Percentiles rank a stretch among this genome's conserved stretches.
Conservation (phyloP, 148 eudicot species). For the Rhododendron ferrugineum region DNA sequence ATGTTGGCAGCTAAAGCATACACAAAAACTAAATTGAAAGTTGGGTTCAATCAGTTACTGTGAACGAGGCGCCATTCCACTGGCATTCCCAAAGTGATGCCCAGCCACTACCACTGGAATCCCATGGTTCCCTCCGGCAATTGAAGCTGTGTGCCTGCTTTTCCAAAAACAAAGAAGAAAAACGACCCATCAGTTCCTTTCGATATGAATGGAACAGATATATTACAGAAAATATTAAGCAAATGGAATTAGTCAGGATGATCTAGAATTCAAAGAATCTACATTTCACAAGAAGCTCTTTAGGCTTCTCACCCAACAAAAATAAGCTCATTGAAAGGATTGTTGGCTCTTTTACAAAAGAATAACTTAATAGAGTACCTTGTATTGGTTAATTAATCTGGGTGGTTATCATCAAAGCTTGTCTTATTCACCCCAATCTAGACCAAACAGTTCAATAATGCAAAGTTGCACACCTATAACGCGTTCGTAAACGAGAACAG, state of each 20-base stretch:
- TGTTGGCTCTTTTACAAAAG: background rate
- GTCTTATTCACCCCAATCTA: background rate
- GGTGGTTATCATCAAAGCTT: background rate
- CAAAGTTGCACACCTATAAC: background rate
- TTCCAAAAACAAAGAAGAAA: background rate
- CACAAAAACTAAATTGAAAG: constrained; percentile 3
- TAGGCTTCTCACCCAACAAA: background rate
- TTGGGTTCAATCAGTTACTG: constrained; percentile 53
- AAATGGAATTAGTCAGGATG: background rate
- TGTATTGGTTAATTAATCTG: background rate
- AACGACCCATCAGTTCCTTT: background rate
- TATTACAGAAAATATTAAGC: background rate
- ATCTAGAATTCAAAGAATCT: background rate
- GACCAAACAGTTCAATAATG: background rate
- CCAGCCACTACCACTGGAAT: constrained; percentile 90
- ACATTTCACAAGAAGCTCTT: background rate
- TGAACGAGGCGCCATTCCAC: constrained; percentile 99
- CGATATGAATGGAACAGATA: background rate
- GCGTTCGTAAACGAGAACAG: background rate
- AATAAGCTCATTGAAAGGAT: background rate
- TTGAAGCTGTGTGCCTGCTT: constrained; percentile 94
- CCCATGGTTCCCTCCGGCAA: constrained; percentile 95
- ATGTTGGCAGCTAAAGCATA: background rate
- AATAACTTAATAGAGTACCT: background rate
- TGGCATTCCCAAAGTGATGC: constrained; percentile 93